Conservation (phyloP, 1,284 basidiomycete genomes). For the Puccinia polysora region DNA sequence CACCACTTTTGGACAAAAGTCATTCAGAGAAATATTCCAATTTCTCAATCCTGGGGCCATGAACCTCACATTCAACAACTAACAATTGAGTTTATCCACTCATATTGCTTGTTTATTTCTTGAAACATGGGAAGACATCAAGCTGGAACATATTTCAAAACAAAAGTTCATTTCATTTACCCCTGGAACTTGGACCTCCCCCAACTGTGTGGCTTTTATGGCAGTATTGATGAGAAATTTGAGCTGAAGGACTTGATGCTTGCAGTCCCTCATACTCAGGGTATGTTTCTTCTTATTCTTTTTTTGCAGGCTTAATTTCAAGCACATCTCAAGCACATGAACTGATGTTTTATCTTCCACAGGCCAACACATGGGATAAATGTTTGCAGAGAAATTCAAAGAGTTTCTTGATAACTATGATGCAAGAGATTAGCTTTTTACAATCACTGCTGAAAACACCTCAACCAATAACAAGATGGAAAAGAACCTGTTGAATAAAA, state of each 20-base stretch:
- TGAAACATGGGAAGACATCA: background rate
- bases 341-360: background rate
- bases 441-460: no score
- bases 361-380: background rate
- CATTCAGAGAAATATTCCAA: no score
- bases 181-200: background rate
- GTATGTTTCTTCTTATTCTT: background rate
- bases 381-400: background rate
- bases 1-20: no score
- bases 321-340: no score
- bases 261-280: conserved; percentile 10
- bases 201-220: conserved; percentile 9
- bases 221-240: conserved; percentile 22
- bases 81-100: no score
- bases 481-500: background rate
- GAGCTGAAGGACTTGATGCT: conserved; percentile 4
- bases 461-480: no score
- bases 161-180: background rate
- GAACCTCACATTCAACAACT: no score
- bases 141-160: background rate
- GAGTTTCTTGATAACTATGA: background rate
- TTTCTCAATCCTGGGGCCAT: no score
- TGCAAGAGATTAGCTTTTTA: background rate
- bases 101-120: no score
- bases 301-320: background rate